phyloP scores from a whole-genome alignment of 768 basidiomycete genomes.

The Calocybe cyanea region DNA sequence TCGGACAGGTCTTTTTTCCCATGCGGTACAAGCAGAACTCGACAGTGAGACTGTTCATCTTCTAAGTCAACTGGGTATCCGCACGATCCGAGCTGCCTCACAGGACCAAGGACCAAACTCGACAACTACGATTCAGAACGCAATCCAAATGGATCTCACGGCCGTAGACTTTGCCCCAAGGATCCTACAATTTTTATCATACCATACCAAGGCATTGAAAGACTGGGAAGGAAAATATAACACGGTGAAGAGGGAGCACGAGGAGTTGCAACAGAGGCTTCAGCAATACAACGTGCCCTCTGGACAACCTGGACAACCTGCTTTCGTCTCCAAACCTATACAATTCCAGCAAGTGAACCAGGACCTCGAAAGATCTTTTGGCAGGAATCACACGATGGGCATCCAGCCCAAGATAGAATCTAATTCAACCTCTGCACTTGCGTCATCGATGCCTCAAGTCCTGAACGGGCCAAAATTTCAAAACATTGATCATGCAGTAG shows the following conservation, averaged over 20 bases:
- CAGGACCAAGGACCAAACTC: neutral
- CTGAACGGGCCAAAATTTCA: no score
- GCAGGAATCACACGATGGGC: no score
- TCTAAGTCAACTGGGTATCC: neutral
- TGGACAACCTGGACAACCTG: neutral
- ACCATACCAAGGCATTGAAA: neutral
- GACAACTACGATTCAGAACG: neutral
- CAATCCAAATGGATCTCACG: neutral
- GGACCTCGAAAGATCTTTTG: no score
- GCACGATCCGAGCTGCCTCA: neutral
- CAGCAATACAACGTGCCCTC: neutral
- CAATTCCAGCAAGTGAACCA: neutral
- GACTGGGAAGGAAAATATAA: slow-evolving; percentile 1
- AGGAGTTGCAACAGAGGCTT: neutral
- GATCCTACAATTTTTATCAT: slow-evolving; percentile 9
- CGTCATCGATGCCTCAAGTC: no score
- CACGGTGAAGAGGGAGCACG: slow-evolving; percentile 1
- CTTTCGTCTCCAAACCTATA: neutral
- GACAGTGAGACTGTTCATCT: neutral
- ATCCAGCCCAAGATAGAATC: no score
- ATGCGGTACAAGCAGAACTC: neutral
- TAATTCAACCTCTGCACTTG: no score
- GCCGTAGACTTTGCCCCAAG: slow-evolving; percentile 5
- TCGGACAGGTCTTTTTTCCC: neutral
- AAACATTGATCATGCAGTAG: no score